These are phyloP conservation scores for Clavaria fumosa DNA, from an alignment of 768 basidiomycete species.

Conservation along the genomic window DNA sequence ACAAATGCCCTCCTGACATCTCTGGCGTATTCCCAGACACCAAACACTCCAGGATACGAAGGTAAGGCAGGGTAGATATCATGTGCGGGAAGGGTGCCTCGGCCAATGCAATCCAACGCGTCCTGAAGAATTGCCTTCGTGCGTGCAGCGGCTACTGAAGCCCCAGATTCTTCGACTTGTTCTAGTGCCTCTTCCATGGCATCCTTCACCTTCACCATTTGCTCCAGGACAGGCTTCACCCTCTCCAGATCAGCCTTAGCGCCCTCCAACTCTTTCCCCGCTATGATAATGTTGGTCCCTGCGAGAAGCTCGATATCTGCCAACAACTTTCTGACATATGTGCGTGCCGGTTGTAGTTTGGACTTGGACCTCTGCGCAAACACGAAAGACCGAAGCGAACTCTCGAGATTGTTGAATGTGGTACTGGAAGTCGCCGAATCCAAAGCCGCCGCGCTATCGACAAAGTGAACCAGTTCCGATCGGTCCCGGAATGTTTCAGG, in stretches of 20 bases:
- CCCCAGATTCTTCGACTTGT: slow-evolving; percentile 58
- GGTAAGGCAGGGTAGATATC: slow-evolving; percentile 39
- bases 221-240: slow-evolving; percentile 72
- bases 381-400: slow-evolving; percentile 83
- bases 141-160: slow-evolving; percentile 31
- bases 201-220: slow-evolving; percentile 64
- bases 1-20: slow-evolving; percentile 70
- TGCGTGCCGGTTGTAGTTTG: slow-evolving; percentile 86
- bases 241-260: slow-evolving; percentile 56
- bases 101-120: slow-evolving; percentile 64
- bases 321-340: slow-evolving; percentile 83
- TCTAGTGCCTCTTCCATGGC: slow-evolving; percentile 69
- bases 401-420: slow-evolving; percentile 80
- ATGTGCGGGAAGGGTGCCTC: slow-evolving; percentile 56
- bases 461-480: slow-evolving; percentile 92
- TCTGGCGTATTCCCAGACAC: slow-evolving; percentile 73
- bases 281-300: slow-evolving; percentile 75
- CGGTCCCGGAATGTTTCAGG: slow-evolving; percentile 88
- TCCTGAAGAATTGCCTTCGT: slow-evolving; percentile 44
- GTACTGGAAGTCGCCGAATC: slow-evolving; percentile 49
- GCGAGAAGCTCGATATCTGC: slow-evolving; percentile 81
- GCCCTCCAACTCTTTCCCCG: slow-evolving; percentile 55
- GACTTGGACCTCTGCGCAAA: slow-evolving; percentile 92
- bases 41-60: slow-evolving; percentile 66
- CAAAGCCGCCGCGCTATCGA: slow-evolving; percentile 73